Evolutionary conservation across 768 basidiomycete genomes (phyloP).

Genomic region (Boletus vinaceobasis): DNA sequence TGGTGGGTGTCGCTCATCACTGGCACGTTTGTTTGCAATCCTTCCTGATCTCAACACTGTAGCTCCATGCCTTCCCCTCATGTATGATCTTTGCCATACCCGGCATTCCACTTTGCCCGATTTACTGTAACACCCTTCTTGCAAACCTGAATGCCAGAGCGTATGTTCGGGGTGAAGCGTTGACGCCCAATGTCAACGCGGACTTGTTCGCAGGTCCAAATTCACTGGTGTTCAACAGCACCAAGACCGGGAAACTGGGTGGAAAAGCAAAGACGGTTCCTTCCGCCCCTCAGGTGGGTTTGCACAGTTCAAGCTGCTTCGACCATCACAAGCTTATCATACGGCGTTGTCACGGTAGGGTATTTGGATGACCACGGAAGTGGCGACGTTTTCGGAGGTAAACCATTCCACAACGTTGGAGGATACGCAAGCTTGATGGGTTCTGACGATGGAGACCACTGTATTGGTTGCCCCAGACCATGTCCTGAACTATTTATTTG

Average conservation of each 20-base stretch:
- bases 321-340: not conserved
- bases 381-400: not conserved
- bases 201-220: not conserved
- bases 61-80: not conserved
- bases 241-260: too few species aligned
- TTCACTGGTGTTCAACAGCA: not conserved
- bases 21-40: not conserved
- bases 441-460: too few species aligned
- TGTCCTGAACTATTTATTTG: too few species aligned
- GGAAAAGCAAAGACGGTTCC: not conserved
- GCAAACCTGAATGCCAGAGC: not conserved
- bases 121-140: too few species aligned
- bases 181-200: not conserved
- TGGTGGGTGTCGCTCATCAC: slow-evolving; percentile 12
- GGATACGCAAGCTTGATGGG: too few species aligned
- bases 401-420: too few species aligned
- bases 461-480: too few species aligned
- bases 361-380: not conserved
- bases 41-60: not conserved
- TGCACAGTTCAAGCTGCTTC: not conserved
- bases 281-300: not conserved
- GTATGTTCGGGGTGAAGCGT: not conserved
- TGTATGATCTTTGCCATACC: not conserved
- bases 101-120: too few species aligned
- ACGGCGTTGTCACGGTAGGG: not conserved